Conservation (phyloP, 768 basidiomycete species). For the Trametes cinnabarina region DNA sequence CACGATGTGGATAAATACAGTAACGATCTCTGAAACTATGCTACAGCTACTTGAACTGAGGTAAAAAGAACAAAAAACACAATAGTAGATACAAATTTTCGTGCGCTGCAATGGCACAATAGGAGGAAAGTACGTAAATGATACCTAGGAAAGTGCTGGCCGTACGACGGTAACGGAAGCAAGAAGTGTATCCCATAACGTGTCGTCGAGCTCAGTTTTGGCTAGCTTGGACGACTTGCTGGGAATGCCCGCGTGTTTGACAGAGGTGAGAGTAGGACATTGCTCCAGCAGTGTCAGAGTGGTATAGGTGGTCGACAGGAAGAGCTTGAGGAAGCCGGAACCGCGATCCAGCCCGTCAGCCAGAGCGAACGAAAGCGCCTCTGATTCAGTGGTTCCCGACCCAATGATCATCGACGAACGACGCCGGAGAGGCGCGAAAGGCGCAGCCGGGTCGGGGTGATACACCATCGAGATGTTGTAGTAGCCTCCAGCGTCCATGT, state of each 20-base stretch:
- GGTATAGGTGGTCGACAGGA: constrained; percentile 51
- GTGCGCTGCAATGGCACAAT: not conserved
- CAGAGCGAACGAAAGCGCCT: constrained; percentile 46
- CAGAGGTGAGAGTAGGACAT: constrained; percentile 21
- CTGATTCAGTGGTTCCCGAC: constrained; percentile 43
- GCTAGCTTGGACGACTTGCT: not conserved
- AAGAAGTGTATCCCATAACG: constrained; percentile 32
- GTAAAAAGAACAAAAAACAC: too few species aligned
- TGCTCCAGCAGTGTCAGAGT: constrained; percentile 52
- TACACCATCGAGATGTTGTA: constrained; percentile 56
- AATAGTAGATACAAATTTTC: too few species aligned
- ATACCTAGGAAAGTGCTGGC: not conserved
- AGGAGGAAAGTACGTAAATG: not conserved
- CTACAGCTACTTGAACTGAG: too few species aligned
- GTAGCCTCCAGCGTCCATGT: constrained; percentile 58
- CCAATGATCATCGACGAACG: constrained; percentile 41
- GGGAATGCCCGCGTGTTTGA: not conserved
- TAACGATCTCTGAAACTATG: too few species aligned
- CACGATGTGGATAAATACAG: too few species aligned
- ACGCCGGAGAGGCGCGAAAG: constrained; percentile 43
- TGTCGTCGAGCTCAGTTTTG: constrained; percentile 13
- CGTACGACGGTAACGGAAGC: constrained; percentile 31
- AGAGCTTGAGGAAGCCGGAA: constrained; percentile 56
- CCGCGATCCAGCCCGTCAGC: constrained; percentile 37
- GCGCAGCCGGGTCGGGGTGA: constrained; percentile 41